A percentile compares a stretch with the other conserved stretches of the same genome.
Evolutionary conservation across 106 monocot genomes (phyloP).

Genomic region (Dendrobium officinale): DNA sequence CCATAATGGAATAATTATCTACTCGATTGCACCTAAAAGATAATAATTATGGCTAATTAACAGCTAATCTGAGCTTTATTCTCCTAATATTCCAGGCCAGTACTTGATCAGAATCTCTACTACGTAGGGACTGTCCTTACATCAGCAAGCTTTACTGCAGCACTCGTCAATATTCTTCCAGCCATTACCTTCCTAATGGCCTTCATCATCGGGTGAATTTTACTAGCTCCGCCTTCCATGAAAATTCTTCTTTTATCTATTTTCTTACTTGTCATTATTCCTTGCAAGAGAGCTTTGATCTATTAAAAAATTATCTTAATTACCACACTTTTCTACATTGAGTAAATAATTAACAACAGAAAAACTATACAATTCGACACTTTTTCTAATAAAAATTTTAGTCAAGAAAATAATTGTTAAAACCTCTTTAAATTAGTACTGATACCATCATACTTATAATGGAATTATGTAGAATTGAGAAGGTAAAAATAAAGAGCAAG

Average conservation of each 20-base stretch:
- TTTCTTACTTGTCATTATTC: no score
- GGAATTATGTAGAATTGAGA: slow-evolving; percentile 39
- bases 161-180: slow-evolving; percentile 72
- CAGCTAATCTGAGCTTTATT: neutral
- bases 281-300: no score
- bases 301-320: no score
- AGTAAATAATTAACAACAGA: neutral
- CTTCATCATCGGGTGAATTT: slow-evolving; percentile 33
- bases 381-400: no score
- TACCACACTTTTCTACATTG: no score
- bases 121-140: slow-evolving; percentile 67
- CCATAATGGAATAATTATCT: neutral
- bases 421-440: no score
- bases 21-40: neutral
- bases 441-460: neutral
- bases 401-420: no score
- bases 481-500: slow-evolving; percentile 36
- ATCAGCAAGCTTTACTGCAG: slow-evolving; percentile 71
- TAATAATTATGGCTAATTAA: neutral
- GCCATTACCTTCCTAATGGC: slow-evolving; percentile 62
- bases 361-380: neutral
- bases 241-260: neutral
- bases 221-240: neutral
- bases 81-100: slow-evolving; percentile 42
- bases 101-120: slow-evolving; percentile 84